Conservation (phyloP, 192 early-diverging fungal genomes). For the Linnemannia zychae region DNA sequence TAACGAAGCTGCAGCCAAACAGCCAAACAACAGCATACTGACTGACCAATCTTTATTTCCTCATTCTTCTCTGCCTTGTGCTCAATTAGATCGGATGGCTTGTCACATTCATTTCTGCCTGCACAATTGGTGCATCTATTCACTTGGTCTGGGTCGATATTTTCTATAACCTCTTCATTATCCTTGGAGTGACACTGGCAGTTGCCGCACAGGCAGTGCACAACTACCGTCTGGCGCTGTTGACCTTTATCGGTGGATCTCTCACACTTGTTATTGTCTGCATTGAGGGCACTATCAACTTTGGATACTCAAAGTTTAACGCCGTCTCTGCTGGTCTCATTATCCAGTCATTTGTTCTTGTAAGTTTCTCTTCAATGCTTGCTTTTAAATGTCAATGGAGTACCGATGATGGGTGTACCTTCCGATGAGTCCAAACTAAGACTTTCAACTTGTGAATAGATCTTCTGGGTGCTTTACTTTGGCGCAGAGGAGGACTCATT, state of each 20-base stretch:
- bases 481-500: constrained; percentile 73
- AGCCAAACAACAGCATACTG: neutral
- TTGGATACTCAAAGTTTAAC: constrained; percentile 5
- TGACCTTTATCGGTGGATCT: constrained; percentile 46
- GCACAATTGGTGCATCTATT: constrained; percentile 20
- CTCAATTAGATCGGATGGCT: constrained; percentile 62
- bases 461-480: constrained; percentile 79
- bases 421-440: neutral
- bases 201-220: constrained; percentile 42
- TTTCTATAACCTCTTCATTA: constrained; percentile 59
- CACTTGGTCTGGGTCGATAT: constrained; percentile 56
- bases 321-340: constrained; percentile 53
- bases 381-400: neutral
- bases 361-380: constrained; percentile 28
- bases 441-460: constrained; percentile 35
- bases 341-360: constrained; percentile 53
- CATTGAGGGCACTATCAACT: constrained; percentile 12
- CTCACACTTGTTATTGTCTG: constrained; percentile 11
- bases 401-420: too few relatives aligned
- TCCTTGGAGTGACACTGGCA: constrained; percentile 40
- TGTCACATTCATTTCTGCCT: constrained; percentile 56
- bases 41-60: constrained; percentile 5
- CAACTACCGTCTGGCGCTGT: constrained; percentile 51
- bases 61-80: neutral
- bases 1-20: constrained; percentile 3